Base-by-base conservation (phyloP, 2,329 filamentous ascomycete species). In the Tolypocladium tropicale region DNA sequence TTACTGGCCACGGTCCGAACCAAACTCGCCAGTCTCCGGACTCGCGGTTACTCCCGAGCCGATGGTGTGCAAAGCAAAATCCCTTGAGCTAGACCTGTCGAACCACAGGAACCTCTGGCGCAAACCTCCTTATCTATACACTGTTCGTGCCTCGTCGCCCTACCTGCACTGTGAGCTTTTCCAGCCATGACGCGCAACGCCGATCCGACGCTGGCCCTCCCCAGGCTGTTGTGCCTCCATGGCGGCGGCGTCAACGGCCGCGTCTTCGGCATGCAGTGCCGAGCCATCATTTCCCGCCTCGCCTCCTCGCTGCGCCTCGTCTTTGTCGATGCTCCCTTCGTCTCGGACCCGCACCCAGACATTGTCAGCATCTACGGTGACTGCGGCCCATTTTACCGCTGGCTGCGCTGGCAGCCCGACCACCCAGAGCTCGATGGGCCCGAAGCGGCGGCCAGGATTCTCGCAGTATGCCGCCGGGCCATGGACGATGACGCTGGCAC, bases 151-250 rank as follows among this genome's bases (percentile, higher is more conserved):
- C 41, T 46, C 41, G 6, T 23, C 41, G 28, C 25, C 43, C 12
- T 28, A 23, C 6, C n/a, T n/a, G n/a, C n/a, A n/a, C 41, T 23
- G 41, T 14, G 41, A 28, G 23, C 46, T 10, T 11, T 16, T 23
- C 43, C 43, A 28, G 43, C 43, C 43, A 49, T 49, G 46, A 49
- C 46, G 46, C 46, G 28, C 46, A 49, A 12, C 46, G 18, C 46
- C 28, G 46, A 21, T 28, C 2, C 46, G 9, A 58, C 59, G 14
- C 64, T 65, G 18, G 54, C 61, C 57, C 73, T 78, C 32, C 87
- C 87, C 3, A 84, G 88, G 57, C 83, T 92, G 62, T 84, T 92
- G 62, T 91, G 87, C 71, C 82, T 92, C n/a, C 88, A 92, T 69
- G 88, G 88, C 67, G 88, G 88, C 63, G 88, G 88, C 58, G 83